phyloP scores from a whole-genome alignment of 2,329 filamentous ascomycete genomes.

The Pyrenochaeta sp. region DNA sequence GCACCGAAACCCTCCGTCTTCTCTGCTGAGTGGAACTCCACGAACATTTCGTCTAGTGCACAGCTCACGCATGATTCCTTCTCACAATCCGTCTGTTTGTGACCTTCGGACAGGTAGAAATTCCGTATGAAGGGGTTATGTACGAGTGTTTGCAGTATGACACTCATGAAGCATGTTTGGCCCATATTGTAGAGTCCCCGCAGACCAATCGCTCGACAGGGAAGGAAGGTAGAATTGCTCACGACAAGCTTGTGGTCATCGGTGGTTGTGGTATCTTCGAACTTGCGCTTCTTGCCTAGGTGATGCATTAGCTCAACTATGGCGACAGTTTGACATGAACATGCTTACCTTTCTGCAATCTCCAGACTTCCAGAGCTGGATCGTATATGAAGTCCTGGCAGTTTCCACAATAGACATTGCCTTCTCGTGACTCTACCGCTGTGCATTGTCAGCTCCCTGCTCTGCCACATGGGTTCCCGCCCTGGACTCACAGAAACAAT shows the following conservation, averaged over 20 bases:
- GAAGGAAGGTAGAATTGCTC: constrained; percentile 77
- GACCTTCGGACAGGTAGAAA: constrained; percentile 90
- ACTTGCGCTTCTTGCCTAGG: constrained; percentile 75
- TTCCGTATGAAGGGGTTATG: constrained; percentile 92
- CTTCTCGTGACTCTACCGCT: constrained; percentile 81
- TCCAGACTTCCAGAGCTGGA: constrained; percentile 77
- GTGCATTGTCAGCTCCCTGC: constrained; percentile 24
- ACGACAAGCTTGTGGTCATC: constrained; percentile 81
- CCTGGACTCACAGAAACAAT: constrained; percentile 71
- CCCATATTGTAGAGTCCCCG: constrained; percentile 96
- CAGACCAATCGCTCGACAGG: constrained; percentile 86
- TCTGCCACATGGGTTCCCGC: constrained; percentile 3
- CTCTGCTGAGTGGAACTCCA: constrained; percentile 71
- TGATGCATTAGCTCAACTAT: constrained; percentile 33
- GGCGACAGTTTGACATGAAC: too few species aligned
- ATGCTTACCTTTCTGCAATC: constrained; percentile 70
- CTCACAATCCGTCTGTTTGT: constrained; percentile 78
- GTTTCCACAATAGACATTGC: constrained; percentile 79
- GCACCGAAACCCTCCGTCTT: constrained; percentile 90
- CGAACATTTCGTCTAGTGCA: constrained; percentile 68
- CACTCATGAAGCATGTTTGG: constrained; percentile 98
- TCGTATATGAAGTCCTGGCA: constrained; percentile 87
- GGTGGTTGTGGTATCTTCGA: constrained; percentile 67
- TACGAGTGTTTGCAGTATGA: constrained; percentile 89
- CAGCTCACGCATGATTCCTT: constrained; percentile 65